Evolutionary conservation across 108 stramenopile genomes (phyloP).

Genomic region (Nitzschia sp.): DNA sequence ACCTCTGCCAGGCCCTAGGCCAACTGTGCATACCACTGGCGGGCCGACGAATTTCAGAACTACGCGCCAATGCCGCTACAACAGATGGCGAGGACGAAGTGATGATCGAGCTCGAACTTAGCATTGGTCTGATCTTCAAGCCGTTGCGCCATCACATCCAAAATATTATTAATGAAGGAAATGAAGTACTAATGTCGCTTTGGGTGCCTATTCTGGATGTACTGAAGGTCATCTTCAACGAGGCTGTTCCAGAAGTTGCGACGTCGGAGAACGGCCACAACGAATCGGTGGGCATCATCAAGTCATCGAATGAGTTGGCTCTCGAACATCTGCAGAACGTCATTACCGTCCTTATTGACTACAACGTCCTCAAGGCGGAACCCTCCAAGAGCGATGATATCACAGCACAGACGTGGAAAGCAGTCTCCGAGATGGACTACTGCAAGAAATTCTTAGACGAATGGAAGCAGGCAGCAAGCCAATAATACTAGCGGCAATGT

Average conservation of each 20-base stretch:
- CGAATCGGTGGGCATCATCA: constrained; percentile 5
- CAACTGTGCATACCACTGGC: constrained; percentile 74
- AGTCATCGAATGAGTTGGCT: constrained; percentile 60
- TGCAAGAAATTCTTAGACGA: constrained; percentile 54
- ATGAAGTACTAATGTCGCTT: constrained; percentile 37
- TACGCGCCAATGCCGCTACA: constrained; percentile 30
- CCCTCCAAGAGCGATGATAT: constrained; percentile 38
- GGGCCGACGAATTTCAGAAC: constrained; percentile 55
- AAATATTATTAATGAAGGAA: constrained; percentile 41
- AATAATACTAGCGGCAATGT: not conserved
- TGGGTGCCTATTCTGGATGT: constrained; percentile 71
- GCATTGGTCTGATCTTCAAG: constrained; percentile 83
- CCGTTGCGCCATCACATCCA: constrained; percentile 80
- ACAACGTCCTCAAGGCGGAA: constrained; percentile 48
- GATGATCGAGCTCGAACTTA: constrained; percentile 79
- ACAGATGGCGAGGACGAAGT: constrained; percentile 48
- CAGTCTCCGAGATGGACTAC: constrained; percentile 58
- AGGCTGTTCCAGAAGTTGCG: constrained; percentile 22
- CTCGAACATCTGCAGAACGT: constrained; percentile 85
- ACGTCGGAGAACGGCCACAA: constrained; percentile 4
- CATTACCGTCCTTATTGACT: constrained; percentile 62
- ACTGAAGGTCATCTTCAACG: constrained; percentile 61
- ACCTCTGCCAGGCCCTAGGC: constrained; percentile 56
- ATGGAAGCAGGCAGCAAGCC: constrained; percentile 63
- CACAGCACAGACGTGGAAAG: constrained; percentile 59